Percentiles rank a stretch among this genome's conserved stretches.
Conservation (phyloP, 1,139 yeast genomes). For the Magnusiomyces tetraspermus region DNA sequence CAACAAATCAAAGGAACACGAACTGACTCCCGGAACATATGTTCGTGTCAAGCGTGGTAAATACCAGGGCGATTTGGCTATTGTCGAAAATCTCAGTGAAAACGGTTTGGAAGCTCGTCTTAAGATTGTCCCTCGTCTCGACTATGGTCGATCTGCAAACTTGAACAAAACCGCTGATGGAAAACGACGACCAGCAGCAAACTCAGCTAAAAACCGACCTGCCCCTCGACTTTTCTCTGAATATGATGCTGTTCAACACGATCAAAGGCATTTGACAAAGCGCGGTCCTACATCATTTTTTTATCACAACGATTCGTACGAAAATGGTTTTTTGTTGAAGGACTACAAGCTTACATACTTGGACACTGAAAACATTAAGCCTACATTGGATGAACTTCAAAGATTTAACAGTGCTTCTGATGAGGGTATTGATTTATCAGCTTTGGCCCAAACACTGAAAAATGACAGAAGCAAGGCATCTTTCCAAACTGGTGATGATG, state of each 20-base stretch:
- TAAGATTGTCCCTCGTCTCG: slow-evolving; percentile 85
- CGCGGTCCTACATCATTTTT: slow-evolving; percentile 67
- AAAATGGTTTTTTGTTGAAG: slow-evolving; percentile 77
- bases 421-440: slow-evolving; percentile 75
- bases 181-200: slow-evolving; percentile 40
- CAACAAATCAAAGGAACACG: slow-evolving; percentile 78
- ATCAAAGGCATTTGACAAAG: slow-evolving; percentile 51
- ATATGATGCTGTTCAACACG: slow-evolving; percentile 48
- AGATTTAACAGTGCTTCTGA: slow-evolving; percentile 64
- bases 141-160: slow-evolving; percentile 59
- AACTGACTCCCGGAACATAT: slow-evolving; percentile 83
- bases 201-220: slow-evolving; percentile 55
- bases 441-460: slow-evolving; percentile 76
- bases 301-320: slow-evolving; percentile 81
- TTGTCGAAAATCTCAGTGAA: slow-evolving; percentile 87
- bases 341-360: slow-evolving; percentile 77
- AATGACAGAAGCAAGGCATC: slow-evolving; percentile 47
- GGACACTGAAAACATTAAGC: slow-evolving; percentile 76
- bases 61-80: slow-evolving; percentile 86
- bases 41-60: slow-evolving; percentile 86
- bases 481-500: slow-evolving; percentile 91
- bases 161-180: slow-evolving; percentile 29
- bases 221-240: slow-evolving; percentile 71
- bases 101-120: slow-evolving; percentile 90
- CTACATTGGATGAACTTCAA: slow-evolving; percentile 81